Percentiles rank a stretch among this genome's conserved stretches.
Conservation (phyloP, 169 alveolate genomes). For the Cryptosporidium ryanae region DNA sequence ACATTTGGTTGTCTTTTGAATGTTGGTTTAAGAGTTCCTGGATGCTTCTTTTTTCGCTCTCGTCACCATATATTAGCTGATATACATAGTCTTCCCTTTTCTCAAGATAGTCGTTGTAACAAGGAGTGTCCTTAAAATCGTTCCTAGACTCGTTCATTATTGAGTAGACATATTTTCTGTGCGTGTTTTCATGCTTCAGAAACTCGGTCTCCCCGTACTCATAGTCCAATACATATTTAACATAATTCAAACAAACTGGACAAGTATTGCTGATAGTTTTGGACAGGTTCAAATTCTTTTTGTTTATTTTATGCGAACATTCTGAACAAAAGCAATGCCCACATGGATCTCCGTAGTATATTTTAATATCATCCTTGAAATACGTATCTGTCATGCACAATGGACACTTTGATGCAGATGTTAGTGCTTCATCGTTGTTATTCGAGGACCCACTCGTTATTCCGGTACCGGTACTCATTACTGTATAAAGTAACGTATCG, state of each 20-base stretch:
- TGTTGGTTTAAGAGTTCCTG: slow-evolving; percentile 45
- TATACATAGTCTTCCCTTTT: slow-evolving; percentile 34
- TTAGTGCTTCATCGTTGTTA: too few relatives aligned
- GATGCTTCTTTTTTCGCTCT: slow-evolving; percentile 19
- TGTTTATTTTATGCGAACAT: slow-evolving; percentile 32
- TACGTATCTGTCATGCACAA: slow-evolving; percentile 30
- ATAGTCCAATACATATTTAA: slow-evolving; percentile 21
- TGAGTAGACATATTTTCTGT: slow-evolving; percentile 50
- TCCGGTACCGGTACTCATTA: neutral
- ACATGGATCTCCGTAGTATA: slow-evolving; percentile 69
- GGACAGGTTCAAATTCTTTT: neutral
- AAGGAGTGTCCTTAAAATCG: slow-evolving; percentile 65
- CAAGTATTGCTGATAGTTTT: slow-evolving; percentile 11
- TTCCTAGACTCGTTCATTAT: slow-evolving; percentile 40
- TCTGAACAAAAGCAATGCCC: slow-evolving; percentile 70
- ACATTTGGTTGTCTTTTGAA: slow-evolving; percentile 54
- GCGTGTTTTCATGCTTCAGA: slow-evolving; percentile 12
- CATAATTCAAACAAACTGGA: slow-evolving; percentile 60
- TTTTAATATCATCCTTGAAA: slow-evolving; percentile 28
- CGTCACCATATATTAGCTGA: slow-evolving; percentile 49
- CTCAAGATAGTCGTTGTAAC: slow-evolving; percentile 48
- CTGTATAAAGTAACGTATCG: neutral
- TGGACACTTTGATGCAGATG: slow-evolving; percentile 18
- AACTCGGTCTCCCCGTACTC: slow-evolving; percentile 66
- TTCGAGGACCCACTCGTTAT: neutral